Evolutionary conservation across 495 filamentous ascomycete species (phyloP), one percentile per base, ranked within the genome.

Genomic region (Saxispiralis lemnorum): DNA sequence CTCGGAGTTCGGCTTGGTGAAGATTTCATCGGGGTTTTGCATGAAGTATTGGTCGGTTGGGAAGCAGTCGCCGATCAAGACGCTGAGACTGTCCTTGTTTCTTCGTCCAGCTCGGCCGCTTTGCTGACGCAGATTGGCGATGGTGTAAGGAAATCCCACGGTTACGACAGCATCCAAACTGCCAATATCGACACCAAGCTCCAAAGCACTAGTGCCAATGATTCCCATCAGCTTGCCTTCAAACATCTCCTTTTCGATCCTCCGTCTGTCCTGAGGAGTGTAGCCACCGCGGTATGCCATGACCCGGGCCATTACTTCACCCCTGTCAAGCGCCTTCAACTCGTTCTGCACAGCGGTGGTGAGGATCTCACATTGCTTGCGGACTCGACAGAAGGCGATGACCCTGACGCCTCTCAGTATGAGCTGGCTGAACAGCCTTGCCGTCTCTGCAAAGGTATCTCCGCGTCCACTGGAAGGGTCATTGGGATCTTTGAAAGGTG

Each of bases 211-310:
- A 1, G 89, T 99, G 7, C 87, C 89, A 7, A 99, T 72, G 44
- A 99, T 89, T 4, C 89, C 92, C 56, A 96, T 68, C 6, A 99
- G 65, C 52, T 86, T 84, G 0, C 89, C 89, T 38, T 93, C 83
- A 50, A 96, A 96, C 89, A 99, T 95, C 54, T 96, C 89, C 30
- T 69, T 77, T 60, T 99, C 89, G 38, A 99, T 96, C 38, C 68
- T 66, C 17, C 92, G 73, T 32, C 89, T 72, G 56, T 99, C 89
- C 63, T 95, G 88, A 11, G 89, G 78, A 10, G 86, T 93, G 57
- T 99, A 99, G 1, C 89, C 89, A 13, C 89, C 92, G 46, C 89
- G 72, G 58, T 99, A 99, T 0, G 85, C 84, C 86, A 94, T 95
- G 1, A 96, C 80, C 39, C 86, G 69, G 7, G 70, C 70, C 48